phyloP scores from a whole-genome alignment of 805 yeast species.

The Nakazawaea populi region DNA sequence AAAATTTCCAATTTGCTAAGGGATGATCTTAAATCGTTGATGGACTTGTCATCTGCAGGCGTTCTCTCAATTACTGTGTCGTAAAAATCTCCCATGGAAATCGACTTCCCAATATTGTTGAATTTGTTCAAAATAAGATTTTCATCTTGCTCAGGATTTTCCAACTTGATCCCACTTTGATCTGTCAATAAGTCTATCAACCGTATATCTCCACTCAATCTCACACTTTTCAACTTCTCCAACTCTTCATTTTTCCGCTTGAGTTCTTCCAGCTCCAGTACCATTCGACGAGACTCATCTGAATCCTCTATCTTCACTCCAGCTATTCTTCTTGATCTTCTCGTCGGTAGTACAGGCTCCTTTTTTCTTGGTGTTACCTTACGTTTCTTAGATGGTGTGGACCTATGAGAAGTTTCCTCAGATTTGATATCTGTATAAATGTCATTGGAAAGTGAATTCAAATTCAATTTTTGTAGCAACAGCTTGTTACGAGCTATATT shows the following conservation, averaged over 20 bases:
- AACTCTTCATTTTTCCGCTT: constrained; percentile 29
- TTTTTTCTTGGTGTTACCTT: constrained; percentile 18
- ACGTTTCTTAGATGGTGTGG: constrained; percentile 5
- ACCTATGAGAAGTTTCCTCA: constrained; percentile 21
- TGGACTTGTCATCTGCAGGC: constrained; percentile 29
- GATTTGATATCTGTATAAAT: constrained; percentile 41
- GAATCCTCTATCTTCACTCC: constrained; percentile 60
- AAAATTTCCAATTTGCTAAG: constrained; percentile 46
- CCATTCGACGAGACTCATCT: constrained; percentile 29
- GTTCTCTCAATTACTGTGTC: constrained; percentile 38
- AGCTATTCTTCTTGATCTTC: constrained; percentile 75
- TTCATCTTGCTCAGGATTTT: constrained; percentile 29
- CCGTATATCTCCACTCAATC: constrained; percentile 61
- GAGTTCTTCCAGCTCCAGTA: constrained; percentile 30
- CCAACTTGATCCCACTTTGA: constrained; percentile 17
- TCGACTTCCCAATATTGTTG: constrained; percentile 37
- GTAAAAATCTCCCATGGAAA: constrained; percentile 70
- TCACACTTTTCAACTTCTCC: constrained; percentile 46
- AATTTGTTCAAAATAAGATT: constrained; percentile 24
- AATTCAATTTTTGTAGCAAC: constrained; percentile 62
- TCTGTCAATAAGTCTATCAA: constrained; percentile 53
- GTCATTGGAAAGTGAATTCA: constrained; percentile 51
- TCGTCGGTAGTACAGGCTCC: constrained; percentile 43
- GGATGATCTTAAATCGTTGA: constrained; percentile 45
- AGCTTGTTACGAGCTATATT: constrained; percentile 82